Base-by-base conservation (phyloP, 129 eudicot genomes). In the Flaveria bidentis region DNA sequence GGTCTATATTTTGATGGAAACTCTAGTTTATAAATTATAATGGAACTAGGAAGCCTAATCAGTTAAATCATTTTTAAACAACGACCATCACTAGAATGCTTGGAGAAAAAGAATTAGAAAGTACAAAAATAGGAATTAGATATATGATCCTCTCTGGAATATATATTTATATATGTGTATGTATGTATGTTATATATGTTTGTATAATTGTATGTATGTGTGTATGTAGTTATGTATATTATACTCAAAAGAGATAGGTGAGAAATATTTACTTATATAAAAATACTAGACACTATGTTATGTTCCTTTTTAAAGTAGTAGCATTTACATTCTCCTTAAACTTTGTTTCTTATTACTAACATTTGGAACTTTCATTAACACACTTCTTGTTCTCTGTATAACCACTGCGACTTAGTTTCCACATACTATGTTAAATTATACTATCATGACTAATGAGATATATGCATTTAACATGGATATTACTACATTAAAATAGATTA, bases 401-500 rank as follows among this genome's bases (percentile, higher is more conserved):
- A 47, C n/a, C 58, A 7, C 23, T 14, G 41, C 47, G 74, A 69
- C 47, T 69, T 46, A 46, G 0, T 47, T 47, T 7, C 13, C 60
- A 23, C 16, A 36, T 65, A 6, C 49, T 33, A 28, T 22, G 23
- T 22, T 51, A 69, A 22, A 23, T 14, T 70, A 25, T 26, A 25
- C 44, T 26, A 16, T 70, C 61, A 23, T 26, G 74, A 49, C 9
- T 70, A 60, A 46, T 26, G 74, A 49, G 44, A 70, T 44, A 25
- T 22, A 47, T 47, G 44, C 61, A 23, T 70, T 70, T 18, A 49
- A 25, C 41, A 58, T 74, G 25, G 67, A 20, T 42, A 45, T 56
- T 56, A 73, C 57, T 41, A 14, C 12, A 0, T 22, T 22, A 14
- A 73, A 22, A 9, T 10, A 2, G 26, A 10, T 71, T 57, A 39